Percentiles rank a stretch among this genome's conserved stretches.
Conservation (phyloP, 768 basidiomycete species). For the Phanerodontia chrysosporium region DNA sequence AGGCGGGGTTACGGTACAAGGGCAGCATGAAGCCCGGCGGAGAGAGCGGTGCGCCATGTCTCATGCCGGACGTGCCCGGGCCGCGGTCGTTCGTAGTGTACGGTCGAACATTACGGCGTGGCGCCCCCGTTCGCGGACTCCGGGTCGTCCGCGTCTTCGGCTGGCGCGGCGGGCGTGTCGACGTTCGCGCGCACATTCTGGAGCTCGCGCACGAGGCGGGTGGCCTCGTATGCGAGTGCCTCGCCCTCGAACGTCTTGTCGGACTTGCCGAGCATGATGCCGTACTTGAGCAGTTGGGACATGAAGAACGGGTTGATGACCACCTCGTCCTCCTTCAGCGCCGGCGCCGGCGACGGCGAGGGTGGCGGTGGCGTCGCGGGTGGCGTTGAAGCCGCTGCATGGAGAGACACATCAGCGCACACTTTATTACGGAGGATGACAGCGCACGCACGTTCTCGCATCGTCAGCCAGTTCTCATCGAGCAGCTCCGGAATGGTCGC, state of each 20-base stretch:
- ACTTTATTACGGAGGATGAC: too few relatives aligned
- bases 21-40: too few relatives aligned
- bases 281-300: constrained; percentile 68
- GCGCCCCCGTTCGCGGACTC: too few relatives aligned
- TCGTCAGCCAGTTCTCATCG: constrained; percentile 73
- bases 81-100: too few relatives aligned
- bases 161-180: background rate
- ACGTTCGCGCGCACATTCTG: background rate
- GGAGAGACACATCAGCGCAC: too few relatives aligned
- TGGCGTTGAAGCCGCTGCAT: constrained; percentile 23
- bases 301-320: constrained; percentile 80
- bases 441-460: constrained; percentile 48
- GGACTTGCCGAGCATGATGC: constrained; percentile 53
- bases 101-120: too few relatives aligned
- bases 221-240: constrained; percentile 45
- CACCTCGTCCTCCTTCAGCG: constrained; percentile 50
- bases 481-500: constrained; percentile 86
- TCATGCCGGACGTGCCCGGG: too few relatives aligned
- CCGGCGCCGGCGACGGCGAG: constrained; percentile 24
- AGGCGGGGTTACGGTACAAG: too few relatives aligned
- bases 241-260: constrained; percentile 39
- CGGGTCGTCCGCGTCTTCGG: too few relatives aligned
- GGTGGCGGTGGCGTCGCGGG: constrained; percentile 13
- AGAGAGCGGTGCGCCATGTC: too few relatives aligned
- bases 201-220: background rate